phyloP scores from a whole-genome alignment of 805 yeast genomes.

The Kregervanrija fluxuum region DNA sequence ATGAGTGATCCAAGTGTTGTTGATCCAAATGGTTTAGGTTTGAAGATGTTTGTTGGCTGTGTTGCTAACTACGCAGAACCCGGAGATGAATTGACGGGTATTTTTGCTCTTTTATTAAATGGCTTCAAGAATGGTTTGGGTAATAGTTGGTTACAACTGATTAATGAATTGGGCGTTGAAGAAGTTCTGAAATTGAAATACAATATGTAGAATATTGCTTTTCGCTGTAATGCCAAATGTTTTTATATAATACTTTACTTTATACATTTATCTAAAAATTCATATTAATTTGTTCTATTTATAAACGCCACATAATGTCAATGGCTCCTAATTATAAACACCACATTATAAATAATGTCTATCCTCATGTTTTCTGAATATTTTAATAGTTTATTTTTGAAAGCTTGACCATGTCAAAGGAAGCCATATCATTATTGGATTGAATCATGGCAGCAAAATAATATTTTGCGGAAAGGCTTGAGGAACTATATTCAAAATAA shows the following conservation, averaged over 20 bases:
- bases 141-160: conserved; percentile 18
- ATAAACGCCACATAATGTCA: no score
- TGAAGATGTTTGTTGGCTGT: conserved; percentile 51
- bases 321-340: no score
- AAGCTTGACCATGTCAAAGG: no score
- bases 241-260: neutral
- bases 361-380: no score
- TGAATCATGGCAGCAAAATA: no score
- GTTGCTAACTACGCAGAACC: conserved; percentile 51
- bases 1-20: conserved; percentile 58
- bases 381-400: no score
- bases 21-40: conserved; percentile 36
- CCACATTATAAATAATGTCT: no score
- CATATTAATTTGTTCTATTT: no score
- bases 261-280: neutral
- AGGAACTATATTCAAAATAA: no score
- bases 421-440: no score
- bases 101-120: conserved; percentile 37
- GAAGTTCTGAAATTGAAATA: conserved; percentile 21
- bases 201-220: conserved; percentile 14
- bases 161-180: conserved; percentile 8
- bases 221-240: no score
- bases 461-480: no score
- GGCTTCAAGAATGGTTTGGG: conserved; percentile 46
- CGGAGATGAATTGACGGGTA: conserved; percentile 34